Percentiles rank a stretch among this genome's conserved stretches.
Conservation (phyloP, 139 green algal genomes). For the Haematococcus lacustris region DNA sequence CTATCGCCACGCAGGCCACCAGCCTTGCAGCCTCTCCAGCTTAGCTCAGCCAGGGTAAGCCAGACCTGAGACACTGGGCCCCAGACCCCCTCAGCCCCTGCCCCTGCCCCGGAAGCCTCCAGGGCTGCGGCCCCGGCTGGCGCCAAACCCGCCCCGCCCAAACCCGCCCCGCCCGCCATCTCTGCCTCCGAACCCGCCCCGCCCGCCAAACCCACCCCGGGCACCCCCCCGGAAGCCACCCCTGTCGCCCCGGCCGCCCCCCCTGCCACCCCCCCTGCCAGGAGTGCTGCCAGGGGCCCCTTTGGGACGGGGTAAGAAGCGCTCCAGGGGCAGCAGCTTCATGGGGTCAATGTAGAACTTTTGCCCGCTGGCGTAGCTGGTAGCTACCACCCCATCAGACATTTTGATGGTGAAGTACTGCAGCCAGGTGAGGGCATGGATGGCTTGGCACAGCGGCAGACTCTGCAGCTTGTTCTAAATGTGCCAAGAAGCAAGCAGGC, state of each 20-base stretch:
- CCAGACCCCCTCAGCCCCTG: no score
- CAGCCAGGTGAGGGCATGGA: no score
- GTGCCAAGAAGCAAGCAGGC: no score
- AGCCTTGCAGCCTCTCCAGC: no score
- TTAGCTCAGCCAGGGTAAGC: no score
- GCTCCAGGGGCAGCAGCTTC: constrained; percentile 71
- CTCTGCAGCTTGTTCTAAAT: no score
- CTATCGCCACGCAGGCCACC: no score
- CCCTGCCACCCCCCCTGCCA: not conserved
- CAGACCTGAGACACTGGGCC: no score
- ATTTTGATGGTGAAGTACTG: constrained; percentile 96
- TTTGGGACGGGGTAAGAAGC: constrained; percentile 69
- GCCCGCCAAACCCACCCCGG: constrained; percentile 9
- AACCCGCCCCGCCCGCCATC: constrained; percentile 9
- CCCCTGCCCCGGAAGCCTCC: no score
- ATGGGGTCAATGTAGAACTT: constrained; percentile 97
- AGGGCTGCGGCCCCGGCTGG: no score
- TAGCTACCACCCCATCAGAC: constrained; percentile 85
- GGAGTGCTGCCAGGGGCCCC: constrained; percentile 26
- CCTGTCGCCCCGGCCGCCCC: constrained; percentile 22
- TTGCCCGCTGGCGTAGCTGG: constrained; percentile 82
- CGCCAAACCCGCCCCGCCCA: not conserved
- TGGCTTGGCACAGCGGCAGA: no score
- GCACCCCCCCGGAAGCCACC: constrained; percentile 16
- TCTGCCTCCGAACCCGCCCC: constrained; percentile 22